Conservation (phyloP, 805 yeast species). For the Candida broadrunensis region DNA sequence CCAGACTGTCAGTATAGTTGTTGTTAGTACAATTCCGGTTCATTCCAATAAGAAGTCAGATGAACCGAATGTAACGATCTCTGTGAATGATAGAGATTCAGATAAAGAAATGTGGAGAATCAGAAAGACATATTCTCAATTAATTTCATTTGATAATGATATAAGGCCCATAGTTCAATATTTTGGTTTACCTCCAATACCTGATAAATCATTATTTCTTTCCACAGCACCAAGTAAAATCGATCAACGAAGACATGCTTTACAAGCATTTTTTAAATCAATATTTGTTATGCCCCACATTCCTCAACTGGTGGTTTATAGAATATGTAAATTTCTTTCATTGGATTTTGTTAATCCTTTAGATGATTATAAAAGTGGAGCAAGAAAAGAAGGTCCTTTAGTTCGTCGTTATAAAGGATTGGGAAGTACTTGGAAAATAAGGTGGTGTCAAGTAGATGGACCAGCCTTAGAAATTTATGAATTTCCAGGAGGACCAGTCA, state of each 20-base stretch:
- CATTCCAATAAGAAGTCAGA: constrained; percentile 42
- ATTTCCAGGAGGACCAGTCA: constrained; percentile 47
- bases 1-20: constrained; percentile 45
- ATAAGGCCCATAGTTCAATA: constrained; percentile 51
- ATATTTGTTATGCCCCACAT: constrained; percentile 56
- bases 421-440: constrained; percentile 62
- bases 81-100: constrained; percentile 59
- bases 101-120: constrained; percentile 74
- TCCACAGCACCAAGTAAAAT: constrained; percentile 63
- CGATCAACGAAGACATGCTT: constrained; percentile 52
- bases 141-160: constrained; percentile 59
- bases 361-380: constrained; percentile 51
- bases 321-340: constrained; percentile 64
- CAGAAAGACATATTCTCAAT: constrained; percentile 57
- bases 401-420: constrained; percentile 63
- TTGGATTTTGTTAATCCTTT: constrained; percentile 62
- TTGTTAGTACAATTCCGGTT: constrained; percentile 45
- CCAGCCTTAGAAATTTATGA: constrained; percentile 58
- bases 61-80: constrained; percentile 60
- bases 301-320: constrained; percentile 48
- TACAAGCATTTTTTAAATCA: constrained; percentile 59
- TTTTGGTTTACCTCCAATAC: constrained; percentile 60
- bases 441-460: constrained; percentile 67
- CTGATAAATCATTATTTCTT: constrained; percentile 58
- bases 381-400: constrained; percentile 61